Evolutionary conservation across 345 rosid genomes (phyloP), one percentile per base, ranked within the genome.

Genomic region (Chamaenerion angustifolium): DNA sequence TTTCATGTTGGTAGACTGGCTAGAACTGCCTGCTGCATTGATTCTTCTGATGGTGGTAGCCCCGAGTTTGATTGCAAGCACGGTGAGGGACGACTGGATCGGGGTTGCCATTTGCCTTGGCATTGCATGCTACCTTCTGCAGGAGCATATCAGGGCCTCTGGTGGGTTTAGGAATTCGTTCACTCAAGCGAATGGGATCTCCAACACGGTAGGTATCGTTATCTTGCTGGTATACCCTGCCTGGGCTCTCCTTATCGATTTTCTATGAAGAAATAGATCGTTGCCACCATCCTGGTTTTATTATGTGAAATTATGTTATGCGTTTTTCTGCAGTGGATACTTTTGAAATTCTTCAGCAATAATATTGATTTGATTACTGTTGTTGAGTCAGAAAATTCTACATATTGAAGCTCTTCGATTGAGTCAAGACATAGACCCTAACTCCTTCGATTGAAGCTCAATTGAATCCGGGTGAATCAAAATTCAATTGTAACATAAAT

Each of bases 111-210:
- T 87, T 51, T 87, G 98, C 61, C 95, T 92, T 27, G 0, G 63
- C 27, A 84, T 92, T 1, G 96, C 79, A 12, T 87, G 98, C 56
- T 92, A 92, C 76, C 77, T 87, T 9, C 65, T 92, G 46, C 98
- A 92, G 66, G 95, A 92, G 63, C 98, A 92, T 71, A 80, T 92
- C 23, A 72, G 95, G 50, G 98, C 98, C 46, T 75, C 98, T 1
- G 98, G 90, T n/a, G 98, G 98, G 42, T 82, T 92, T 79, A 81
- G 88, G 53, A 84, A 80, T 55, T 68, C 96, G 13, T 87, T 92
- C 41, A 87, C 88, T 11, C 77, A 72, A 45, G 55, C 70, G 45
- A 55, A 78, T 31, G 96, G 96, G 45, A 56, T 87, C 54, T 84
- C 96, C 48, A 92, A 84, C 69, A 87, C 93, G 1, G 1, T 84